Conservation (phyloP, 192 early-diverging fungal species). For the Backusella sp. region DNA sequence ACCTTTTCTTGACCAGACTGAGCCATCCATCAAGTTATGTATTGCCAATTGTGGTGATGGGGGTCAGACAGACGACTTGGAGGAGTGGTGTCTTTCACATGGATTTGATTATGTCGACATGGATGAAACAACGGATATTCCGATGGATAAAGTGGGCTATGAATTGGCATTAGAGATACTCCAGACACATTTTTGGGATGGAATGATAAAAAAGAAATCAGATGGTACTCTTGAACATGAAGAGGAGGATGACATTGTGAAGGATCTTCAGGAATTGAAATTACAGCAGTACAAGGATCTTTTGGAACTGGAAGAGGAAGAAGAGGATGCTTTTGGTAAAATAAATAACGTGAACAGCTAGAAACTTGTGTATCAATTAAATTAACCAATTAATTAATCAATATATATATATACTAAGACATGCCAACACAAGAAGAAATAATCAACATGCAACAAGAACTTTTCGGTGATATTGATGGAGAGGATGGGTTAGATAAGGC, state of each 20-base stretch:
- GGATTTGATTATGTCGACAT: slow-evolving; percentile 67
- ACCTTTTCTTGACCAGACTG: slow-evolving; percentile 48
- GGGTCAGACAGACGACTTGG: slow-evolving; percentile 16
- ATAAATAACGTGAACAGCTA: background rate
- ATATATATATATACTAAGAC: slow-evolving; percentile 8
- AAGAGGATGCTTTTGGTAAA: slow-evolving; percentile 22
- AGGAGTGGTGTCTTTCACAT: slow-evolving; percentile 61
- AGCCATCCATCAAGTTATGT: slow-evolving; percentile 56
- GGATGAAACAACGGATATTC: slow-evolving; percentile 24
- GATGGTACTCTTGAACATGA: background rate
- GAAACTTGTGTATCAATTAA: background rate
- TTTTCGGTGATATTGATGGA: slow-evolving; percentile 49
- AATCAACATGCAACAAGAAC: slow-evolving; percentile 38
- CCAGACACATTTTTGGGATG: slow-evolving; percentile 69
- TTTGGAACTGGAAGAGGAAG: slow-evolving; percentile 7
- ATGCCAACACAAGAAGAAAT: slow-evolving; percentile 40
- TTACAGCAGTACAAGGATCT: background rate
- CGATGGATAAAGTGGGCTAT: slow-evolving; percentile 44
- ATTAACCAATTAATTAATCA: background rate
- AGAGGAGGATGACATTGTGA: background rate
- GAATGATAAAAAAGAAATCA: slow-evolving; percentile 39
- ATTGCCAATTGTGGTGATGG: slow-evolving; percentile 33
- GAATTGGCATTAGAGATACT: slow-evolving; percentile 60
- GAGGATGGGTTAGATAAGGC: slow-evolving; percentile 55
- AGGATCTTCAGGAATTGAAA: background rate